phyloP scores from a whole-genome alignment of 1,284 basidiomycete genomes.

The Kwoniella shivajii region DNA sequence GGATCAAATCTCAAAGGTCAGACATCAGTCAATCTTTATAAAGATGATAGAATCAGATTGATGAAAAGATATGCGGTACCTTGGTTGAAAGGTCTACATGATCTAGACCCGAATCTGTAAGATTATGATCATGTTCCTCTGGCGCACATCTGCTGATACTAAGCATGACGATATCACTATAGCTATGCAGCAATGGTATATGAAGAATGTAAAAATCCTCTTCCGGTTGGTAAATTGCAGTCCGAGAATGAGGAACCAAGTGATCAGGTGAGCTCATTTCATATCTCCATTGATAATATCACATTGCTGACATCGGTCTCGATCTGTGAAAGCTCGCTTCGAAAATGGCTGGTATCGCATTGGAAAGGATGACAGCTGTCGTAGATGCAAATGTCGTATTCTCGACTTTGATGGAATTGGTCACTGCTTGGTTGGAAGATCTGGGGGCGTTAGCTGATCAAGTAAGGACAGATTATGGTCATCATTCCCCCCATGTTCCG shows the following conservation, averaged over 20 bases:
- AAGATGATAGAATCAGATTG: slow-evolving; percentile 66
- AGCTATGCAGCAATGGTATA: slow-evolving; percentile 41
- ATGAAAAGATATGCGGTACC: slow-evolving; percentile 61
- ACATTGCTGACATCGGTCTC: too few relatives aligned
- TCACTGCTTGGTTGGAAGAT: slow-evolving; percentile 66
- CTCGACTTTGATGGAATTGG: slow-evolving; percentile 64
- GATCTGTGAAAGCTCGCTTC: slow-evolving; percentile 30
- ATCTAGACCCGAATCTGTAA: slow-evolving; percentile 61
- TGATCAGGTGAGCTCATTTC: slow-evolving; percentile 10
- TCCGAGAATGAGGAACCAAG: slow-evolving; percentile 8
- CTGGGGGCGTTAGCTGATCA: slow-evolving; percentile 29
- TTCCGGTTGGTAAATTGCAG: slow-evolving; percentile 13
- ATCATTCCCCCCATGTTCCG: not conserved
- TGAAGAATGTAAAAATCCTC: slow-evolving; percentile 30
- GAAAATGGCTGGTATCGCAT: slow-evolving; percentile 32
- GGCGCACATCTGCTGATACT: not conserved
- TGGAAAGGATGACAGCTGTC: slow-evolving; percentile 35
- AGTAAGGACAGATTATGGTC: slow-evolving; percentile 18
- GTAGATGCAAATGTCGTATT: slow-evolving; percentile 58
- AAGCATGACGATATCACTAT: not conserved
- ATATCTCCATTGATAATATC: not conserved
- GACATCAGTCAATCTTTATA: slow-evolving; percentile 55
- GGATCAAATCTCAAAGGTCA: slow-evolving; percentile 52
- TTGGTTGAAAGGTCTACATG: slow-evolving; percentile 68
- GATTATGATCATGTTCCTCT: slow-evolving; percentile 17